Percentiles rank a stretch among this genome's conserved stretches.
phyloP scores from a whole-genome alignment of 805 yeast species.

The Ogataea neopini region DNA sequence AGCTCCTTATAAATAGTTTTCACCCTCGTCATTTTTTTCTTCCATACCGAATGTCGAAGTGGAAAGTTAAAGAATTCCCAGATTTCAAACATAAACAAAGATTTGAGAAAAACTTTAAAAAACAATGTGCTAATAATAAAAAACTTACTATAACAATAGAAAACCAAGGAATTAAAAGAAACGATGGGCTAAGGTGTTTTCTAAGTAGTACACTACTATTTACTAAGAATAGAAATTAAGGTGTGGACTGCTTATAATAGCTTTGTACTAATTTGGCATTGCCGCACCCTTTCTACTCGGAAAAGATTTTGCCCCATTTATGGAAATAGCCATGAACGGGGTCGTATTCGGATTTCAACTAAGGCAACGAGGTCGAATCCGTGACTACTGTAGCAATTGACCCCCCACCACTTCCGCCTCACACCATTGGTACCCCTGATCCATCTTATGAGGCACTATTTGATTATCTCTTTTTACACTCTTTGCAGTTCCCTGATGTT shows the following conservation, averaged over 20 bases:
- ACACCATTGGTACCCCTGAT: background rate
- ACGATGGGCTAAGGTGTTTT: background rate
- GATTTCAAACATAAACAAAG: slow-evolving; percentile 19
- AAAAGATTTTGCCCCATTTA: background rate
- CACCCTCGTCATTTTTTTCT: background rate
- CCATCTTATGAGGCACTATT: background rate
- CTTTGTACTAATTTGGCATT: background rate
- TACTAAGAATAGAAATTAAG: slow-evolving; percentile 1
- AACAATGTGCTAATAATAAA: slow-evolving; percentile 2
- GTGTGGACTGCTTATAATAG: background rate
- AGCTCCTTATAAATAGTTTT: slow-evolving; percentile 12
- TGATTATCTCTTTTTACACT: background rate
- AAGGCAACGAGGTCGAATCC: background rate
- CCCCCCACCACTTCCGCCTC: background rate
- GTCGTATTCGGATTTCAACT: background rate
- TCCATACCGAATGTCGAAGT: background rate
- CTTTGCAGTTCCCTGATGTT: background rate
- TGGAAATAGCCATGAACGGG: background rate
- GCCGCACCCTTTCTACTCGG: background rate
- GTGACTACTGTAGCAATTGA: background rate
- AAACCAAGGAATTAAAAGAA: background rate
- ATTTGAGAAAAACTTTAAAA: background rate
- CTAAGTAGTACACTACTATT: background rate
- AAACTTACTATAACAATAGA: background rate
- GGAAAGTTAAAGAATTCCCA: slow-evolving; percentile 17